Evolutionary conservation across 345 rosid species (phyloP).

Genomic region (Salix arbutifolia): DNA sequence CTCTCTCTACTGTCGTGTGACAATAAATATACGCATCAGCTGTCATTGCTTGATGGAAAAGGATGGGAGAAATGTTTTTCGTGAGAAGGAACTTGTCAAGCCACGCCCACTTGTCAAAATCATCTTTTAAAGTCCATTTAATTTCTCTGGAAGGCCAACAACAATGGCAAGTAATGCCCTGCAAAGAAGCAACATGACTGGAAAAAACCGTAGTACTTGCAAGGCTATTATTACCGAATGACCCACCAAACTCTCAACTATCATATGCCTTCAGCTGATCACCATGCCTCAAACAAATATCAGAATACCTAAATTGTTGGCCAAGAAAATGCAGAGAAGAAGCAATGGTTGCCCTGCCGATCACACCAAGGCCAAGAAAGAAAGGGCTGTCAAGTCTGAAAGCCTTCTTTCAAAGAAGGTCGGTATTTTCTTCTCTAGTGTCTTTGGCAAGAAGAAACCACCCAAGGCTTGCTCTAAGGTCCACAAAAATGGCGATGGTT

Average conservation of each 20-base stretch:
- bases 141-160: neutral
- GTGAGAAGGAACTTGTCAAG: conserved; percentile 12
- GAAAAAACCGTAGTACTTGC: neutral
- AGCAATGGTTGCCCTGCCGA: neutral
- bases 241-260: neutral
- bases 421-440: conserved; percentile 22
- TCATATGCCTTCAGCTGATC: conserved; percentile 5
- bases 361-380: neutral
- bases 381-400: neutral
- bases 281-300: conserved; percentile 21
- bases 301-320: conserved; percentile 23
- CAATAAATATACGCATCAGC: no score
- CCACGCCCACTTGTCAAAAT: neutral
- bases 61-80: conserved; percentile 6
- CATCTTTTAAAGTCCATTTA: neutral
- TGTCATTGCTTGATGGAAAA: neutral
- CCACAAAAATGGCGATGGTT: neutral
- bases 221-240: neutral
- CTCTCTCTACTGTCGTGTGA: no score
- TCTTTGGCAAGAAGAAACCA: conserved; percentile 24
- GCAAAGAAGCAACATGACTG: neutral
- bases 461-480: neutral
- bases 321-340: conserved; percentile 21
- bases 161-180: conserved; percentile 5
- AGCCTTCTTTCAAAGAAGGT: conserved; percentile 20